Evolutionary conservation across 2,329 filamentous ascomycete genomes (phyloP).

Genomic region (Madurella mycetomatis): DNA sequence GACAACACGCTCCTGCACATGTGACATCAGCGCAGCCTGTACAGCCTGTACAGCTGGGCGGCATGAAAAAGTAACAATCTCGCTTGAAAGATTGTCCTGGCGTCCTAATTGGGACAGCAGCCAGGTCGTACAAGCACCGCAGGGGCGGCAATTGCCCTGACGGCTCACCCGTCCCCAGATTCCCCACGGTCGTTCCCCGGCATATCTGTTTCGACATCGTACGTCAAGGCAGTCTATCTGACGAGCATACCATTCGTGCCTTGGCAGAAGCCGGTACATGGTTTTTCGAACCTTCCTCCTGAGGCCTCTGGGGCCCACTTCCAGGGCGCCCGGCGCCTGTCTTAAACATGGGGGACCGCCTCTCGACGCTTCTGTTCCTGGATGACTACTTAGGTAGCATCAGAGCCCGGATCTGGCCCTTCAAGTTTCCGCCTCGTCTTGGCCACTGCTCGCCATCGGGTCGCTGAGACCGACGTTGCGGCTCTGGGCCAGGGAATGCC

Average conservation of each 20-base stretch:
- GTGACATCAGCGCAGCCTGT: constrained; percentile 16
- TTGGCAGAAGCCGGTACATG: constrained; percentile 24
- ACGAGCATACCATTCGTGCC: constrained; percentile 13
- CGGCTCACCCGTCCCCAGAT: constrained; percentile 6
- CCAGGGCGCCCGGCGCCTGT: background rate
- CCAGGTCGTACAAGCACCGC: constrained; percentile 7
- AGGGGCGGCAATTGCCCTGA: constrained; percentile 11
- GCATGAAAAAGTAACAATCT: constrained; percentile 25
- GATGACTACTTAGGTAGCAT: constrained; percentile 19
- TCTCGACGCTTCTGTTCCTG: constrained; percentile 2
- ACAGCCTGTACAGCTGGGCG: constrained; percentile 9
- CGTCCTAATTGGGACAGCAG: constrained; percentile 22
- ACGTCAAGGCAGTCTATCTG: constrained; percentile 4
- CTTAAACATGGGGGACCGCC: constrained; percentile 11
- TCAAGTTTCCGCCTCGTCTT: constrained; percentile 16
- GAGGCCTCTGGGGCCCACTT: constrained; percentile 8
- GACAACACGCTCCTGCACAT: constrained; percentile 13
- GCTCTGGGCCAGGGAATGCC: constrained; percentile 20
- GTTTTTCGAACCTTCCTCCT: constrained; percentile 2
- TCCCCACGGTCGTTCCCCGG: constrained; percentile 1
- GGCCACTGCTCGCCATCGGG: constrained; percentile 18
- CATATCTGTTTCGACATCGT: constrained; percentile 4
- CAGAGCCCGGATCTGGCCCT: constrained; percentile 11
- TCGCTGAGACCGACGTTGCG: constrained; percentile 22
- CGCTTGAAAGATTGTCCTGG: constrained; percentile 22